phyloP scores from a whole-genome alignment of 1,284 basidiomycete species.

The Rhizoctonia solani region DNA sequence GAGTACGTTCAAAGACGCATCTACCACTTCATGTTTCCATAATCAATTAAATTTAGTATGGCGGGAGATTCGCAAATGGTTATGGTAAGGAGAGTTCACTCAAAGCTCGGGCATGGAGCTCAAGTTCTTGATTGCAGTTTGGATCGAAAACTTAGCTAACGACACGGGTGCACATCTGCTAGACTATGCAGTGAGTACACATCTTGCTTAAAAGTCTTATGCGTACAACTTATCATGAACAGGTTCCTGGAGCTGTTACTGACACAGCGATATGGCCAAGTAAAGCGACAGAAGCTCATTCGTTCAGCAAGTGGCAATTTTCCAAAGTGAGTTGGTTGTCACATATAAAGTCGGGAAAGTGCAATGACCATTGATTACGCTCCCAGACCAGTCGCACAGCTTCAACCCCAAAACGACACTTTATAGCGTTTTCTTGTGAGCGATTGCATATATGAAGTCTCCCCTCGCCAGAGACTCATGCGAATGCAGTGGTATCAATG shows the following conservation, averaged over 20 bases:
- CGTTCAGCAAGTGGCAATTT: constrained; percentile 17
- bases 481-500: constrained; percentile 18
- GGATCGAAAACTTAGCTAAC: constrained; percentile 25
- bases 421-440: constrained; percentile 32
- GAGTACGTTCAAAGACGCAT: not conserved
- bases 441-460: not conserved
- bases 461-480: not conserved
- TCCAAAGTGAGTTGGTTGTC: constrained; percentile 17
- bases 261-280: constrained; percentile 28
- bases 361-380: not conserved
- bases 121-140: not conserved
- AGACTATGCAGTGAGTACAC: constrained; percentile 13
- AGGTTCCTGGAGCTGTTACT: constrained; percentile 29
- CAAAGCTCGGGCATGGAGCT: not conserved
- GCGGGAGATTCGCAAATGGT: constrained; percentile 27
- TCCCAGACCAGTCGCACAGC: constrained; percentile 15
- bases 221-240: not conserved
- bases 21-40: not conserved
- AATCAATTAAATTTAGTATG: not conserved
- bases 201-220: not conserved
- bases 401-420: constrained; percentile 20
- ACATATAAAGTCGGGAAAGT: not conserved
- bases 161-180: constrained; percentile 15
- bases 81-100: not conserved
- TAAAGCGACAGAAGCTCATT: constrained; percentile 29